These are phyloP conservation scores for Colletotrichum somersetense DNA, from an alignment of 2,329 filamentous ascomycete genomes.

Conservation along the genomic window DNA sequence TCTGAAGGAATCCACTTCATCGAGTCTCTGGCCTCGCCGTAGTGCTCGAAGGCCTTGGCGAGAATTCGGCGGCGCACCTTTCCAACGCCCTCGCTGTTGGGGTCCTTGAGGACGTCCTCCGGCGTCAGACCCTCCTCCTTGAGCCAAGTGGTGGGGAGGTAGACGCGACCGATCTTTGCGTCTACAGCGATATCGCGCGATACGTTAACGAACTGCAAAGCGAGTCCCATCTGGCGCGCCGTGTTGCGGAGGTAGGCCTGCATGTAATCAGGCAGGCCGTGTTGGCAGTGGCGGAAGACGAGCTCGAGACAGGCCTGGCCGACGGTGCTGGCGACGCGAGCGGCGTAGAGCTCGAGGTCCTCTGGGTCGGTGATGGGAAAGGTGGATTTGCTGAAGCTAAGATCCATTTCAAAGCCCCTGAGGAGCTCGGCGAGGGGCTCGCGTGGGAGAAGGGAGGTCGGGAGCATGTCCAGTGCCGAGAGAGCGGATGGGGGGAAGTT, in stretches of 20 bases:
- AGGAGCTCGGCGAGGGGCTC: constrained; percentile 74
- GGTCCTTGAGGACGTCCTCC: constrained; percentile 65
- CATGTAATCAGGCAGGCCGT: constrained; percentile 48
- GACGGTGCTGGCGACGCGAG: constrained; percentile 79
- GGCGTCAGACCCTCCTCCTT: constrained; percentile 67
- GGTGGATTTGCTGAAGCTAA: constrained; percentile 60
- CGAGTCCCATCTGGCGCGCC: constrained; percentile 76
- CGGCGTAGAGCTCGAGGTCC: constrained; percentile 73
- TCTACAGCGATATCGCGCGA: constrained; percentile 79
- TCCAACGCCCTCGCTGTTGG: constrained; percentile 61
- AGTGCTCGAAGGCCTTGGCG: constrained; percentile 71
- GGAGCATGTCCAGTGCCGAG: constrained; percentile 71
- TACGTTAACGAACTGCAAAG: constrained; percentile 83
- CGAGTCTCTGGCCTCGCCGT: constrained; percentile 64
- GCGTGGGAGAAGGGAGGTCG: constrained; percentile 66
- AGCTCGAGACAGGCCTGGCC: constrained; percentile 77
- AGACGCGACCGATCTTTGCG: constrained; percentile 74
- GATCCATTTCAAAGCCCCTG: constrained; percentile 77
- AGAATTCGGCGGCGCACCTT: constrained; percentile 67
- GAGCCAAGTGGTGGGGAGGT: constrained; percentile 76
- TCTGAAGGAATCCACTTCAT: constrained; percentile 73
- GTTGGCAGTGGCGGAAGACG: constrained; percentile 69
- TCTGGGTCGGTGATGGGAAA: constrained; percentile 70
- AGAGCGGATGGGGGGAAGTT: constrained; percentile 66
- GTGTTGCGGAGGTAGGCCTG: constrained; percentile 63